phyloP scores from a whole-genome alignment of 2,329 filamentous ascomycete genomes.

The Elsinoe perseae region DNA sequence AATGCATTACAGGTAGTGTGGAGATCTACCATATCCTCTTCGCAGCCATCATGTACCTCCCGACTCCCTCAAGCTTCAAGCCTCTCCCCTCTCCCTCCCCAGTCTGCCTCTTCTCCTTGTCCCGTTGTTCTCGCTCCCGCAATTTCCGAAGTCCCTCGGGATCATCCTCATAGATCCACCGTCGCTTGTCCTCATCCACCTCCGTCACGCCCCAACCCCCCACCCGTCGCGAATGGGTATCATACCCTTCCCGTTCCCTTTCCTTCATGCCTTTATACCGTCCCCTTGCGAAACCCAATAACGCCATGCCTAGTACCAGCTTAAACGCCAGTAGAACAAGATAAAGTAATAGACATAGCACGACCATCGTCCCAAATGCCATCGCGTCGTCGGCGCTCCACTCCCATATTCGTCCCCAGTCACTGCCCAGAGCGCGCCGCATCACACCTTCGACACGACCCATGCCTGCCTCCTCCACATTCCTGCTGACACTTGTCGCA shows the following conservation, averaged over 20 bases:
- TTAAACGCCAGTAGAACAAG: conserved; percentile 68
- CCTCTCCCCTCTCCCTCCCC: conserved; percentile 30
- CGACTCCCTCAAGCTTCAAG: conserved; percentile 58
- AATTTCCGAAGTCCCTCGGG: conserved; percentile 58
- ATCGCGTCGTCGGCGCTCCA: conserved; percentile 67
- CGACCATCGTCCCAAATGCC: conserved; percentile 69
- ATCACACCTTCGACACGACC: conserved; percentile 72
- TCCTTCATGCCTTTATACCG: conserved; percentile 76
- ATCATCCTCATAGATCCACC: conserved; percentile 83
- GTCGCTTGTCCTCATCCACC: conserved; percentile 75
- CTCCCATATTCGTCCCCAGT: conserved; percentile 29
- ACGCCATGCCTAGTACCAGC: conserved; percentile 76
- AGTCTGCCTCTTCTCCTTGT: conserved; percentile 47
- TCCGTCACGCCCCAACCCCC: conserved; percentile 83
- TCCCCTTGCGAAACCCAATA: conserved; percentile 70
- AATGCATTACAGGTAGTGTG: background rate
- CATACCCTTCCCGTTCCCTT: conserved; percentile 46
- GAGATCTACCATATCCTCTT: conserved; percentile 81
- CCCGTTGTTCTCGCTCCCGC: conserved; percentile 54
- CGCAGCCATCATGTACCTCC: conserved; percentile 87
- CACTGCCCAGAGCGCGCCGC: conserved; percentile 65
- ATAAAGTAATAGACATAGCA: conserved; percentile 79
- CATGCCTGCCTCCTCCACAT: conserved; percentile 50
- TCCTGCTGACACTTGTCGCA: conserved; percentile 42
- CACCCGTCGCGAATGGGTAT: conserved; percentile 64